Conservation (phyloP, 345 rosid genomes). For the Arabidopsis suecica region DNA sequence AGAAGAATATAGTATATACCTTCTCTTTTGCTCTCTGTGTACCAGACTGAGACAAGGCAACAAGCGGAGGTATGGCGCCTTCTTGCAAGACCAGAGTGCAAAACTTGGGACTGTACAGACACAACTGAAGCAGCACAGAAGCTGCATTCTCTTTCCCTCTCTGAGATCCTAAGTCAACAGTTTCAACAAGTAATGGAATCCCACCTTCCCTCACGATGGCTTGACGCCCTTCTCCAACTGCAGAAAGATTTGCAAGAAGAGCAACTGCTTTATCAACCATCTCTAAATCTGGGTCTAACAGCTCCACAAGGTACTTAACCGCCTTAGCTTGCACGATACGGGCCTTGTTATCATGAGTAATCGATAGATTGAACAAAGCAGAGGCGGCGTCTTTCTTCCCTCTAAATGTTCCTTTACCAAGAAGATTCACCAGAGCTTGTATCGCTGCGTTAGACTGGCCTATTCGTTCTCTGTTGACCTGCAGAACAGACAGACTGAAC, state of each 20-base stretch:
- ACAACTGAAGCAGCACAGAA: constrained; percentile 78
- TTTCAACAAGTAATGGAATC: constrained; percentile 76
- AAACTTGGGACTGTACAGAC: constrained; percentile 77
- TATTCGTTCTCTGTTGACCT: constrained; percentile 73
- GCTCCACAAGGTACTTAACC: constrained; percentile 73
- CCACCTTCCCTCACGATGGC: constrained; percentile 80
- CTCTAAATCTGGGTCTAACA: constrained; percentile 70
- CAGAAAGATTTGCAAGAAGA: constrained; percentile 84
- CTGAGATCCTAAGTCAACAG: constrained; percentile 80
- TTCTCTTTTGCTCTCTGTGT: constrained; percentile 95
- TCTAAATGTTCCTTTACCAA: constrained; percentile 76
- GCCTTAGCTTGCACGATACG: constrained; percentile 96
- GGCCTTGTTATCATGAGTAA: constrained; percentile 90
- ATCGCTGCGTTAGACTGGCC: constrained; percentile 84
- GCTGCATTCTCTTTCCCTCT: constrained; percentile 96
- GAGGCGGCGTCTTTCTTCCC: constrained; percentile 96
- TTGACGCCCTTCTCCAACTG: constrained; percentile 77
- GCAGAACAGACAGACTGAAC: constrained; percentile 80
- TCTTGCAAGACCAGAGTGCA: constrained; percentile 91
- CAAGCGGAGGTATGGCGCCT: constrained; percentile 97
- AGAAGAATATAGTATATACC: constrained; percentile 52
- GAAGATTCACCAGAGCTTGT: constrained; percentile 77
- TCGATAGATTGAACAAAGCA: constrained; percentile 90
- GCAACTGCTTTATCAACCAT: constrained; percentile 97
- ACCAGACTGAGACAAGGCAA: constrained; percentile 90